Evolutionary conservation across 768 basidiomycete species (phyloP).

Genomic region (Psilocybe azurescens): DNA sequence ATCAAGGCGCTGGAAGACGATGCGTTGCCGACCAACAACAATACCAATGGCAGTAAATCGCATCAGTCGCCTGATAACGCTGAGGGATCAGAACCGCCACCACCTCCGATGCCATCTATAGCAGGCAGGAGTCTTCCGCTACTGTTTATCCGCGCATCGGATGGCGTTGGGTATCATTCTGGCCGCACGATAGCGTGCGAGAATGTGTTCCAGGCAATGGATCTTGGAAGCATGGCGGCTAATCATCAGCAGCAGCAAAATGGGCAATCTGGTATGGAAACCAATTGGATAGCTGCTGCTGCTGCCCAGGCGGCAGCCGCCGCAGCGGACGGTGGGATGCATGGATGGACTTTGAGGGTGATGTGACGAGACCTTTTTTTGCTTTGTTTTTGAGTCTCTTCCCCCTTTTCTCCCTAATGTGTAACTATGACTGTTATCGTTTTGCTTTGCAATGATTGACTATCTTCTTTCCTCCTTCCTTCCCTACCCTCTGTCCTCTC

Average conservation of each 20-base stretch:
- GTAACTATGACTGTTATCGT: conserved; percentile 37
- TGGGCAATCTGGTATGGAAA: conserved; percentile 54
- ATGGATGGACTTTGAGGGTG: conserved; percentile 82
- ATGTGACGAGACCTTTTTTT: conserved; percentile 54
- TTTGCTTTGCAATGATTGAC: conserved; percentile 42
- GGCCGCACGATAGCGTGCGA: conserved; percentile 85
- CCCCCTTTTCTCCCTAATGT: conserved; percentile 29
- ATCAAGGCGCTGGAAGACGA: conserved; percentile 82
- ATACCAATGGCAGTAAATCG: conserved; percentile 41
- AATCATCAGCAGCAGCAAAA: conserved; percentile 41
- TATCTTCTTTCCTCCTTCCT: conserved; percentile 17
- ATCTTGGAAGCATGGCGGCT: conserved; percentile 56
- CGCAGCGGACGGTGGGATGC: conserved; percentile 65
- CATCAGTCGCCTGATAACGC: conserved; percentile 33
- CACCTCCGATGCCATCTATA: conserved; percentile 54
- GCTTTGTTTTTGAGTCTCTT: conserved; percentile 23
- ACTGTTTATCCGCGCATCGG: conserved; percentile 79
- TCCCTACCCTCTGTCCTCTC: conserved; percentile 6
- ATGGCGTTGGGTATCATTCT: conserved; percentile 91
- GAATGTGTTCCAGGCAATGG: conserved; percentile 75
- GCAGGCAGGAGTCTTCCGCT: conserved; percentile 75
- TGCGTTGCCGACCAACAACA: conserved; percentile 48
- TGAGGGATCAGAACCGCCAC: conserved; percentile 28
- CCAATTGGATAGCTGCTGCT: conserved; percentile 76
- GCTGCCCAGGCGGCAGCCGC: conserved; percentile 76